A percentile compares a stretch with the other conserved stretches of the same genome.
Evolutionary conservation across 495 filamentous ascomycete species (phyloP).

Genomic region (Neohortaea acidophila): DNA sequence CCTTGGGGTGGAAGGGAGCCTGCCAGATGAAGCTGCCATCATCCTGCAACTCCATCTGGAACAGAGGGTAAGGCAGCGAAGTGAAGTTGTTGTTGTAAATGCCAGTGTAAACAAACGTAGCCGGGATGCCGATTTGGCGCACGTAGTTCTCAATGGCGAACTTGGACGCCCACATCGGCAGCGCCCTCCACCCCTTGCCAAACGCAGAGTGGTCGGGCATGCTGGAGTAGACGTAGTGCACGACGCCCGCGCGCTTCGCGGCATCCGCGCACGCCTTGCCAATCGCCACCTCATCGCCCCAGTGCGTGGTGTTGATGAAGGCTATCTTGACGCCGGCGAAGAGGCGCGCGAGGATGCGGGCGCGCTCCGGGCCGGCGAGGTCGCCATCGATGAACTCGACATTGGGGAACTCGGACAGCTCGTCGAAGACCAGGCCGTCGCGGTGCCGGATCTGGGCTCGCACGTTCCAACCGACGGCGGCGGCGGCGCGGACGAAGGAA

Average conservation of each 20-base stretch:
- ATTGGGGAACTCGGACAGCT: slow-evolving; percentile 65
- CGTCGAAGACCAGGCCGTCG: slow-evolving; percentile 66
- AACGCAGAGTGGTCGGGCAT: slow-evolving; percentile 83
- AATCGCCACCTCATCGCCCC: slow-evolving; percentile 83
- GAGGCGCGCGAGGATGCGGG: slow-evolving; percentile 53
- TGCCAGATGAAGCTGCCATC: slow-evolving; percentile 76
- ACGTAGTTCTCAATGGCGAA: slow-evolving; percentile 84
- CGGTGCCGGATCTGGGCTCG: slow-evolving; percentile 75
- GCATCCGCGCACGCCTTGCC: slow-evolving; percentile 78
- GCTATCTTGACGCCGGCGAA: slow-evolving; percentile 75
- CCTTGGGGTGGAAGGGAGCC: slow-evolving; percentile 82
- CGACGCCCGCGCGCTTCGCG: slow-evolving; percentile 67
- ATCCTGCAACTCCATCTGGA: slow-evolving; percentile 82
- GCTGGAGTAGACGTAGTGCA: slow-evolving; percentile 88
- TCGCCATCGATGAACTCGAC: slow-evolving; percentile 71
- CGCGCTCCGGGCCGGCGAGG: slow-evolving; percentile 43
- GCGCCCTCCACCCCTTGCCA: slow-evolving; percentile 57
- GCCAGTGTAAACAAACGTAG: slow-evolving; percentile 88
- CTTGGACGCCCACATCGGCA: slow-evolving; percentile 86
- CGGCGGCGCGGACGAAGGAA: slow-evolving; percentile 79
- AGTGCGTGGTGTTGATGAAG: slow-evolving; percentile 97
- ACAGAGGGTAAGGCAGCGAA: slow-evolving; percentile 77
- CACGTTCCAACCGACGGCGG: slow-evolving; percentile 79
- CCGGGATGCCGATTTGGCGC: slow-evolving; percentile 62
- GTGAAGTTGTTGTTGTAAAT: slow-evolving; percentile 99